These are phyloP conservation scores for Urostyla sp. DNA, from an alignment of 73 alveolate genomes.

Conservation along the genomic window DNA sequence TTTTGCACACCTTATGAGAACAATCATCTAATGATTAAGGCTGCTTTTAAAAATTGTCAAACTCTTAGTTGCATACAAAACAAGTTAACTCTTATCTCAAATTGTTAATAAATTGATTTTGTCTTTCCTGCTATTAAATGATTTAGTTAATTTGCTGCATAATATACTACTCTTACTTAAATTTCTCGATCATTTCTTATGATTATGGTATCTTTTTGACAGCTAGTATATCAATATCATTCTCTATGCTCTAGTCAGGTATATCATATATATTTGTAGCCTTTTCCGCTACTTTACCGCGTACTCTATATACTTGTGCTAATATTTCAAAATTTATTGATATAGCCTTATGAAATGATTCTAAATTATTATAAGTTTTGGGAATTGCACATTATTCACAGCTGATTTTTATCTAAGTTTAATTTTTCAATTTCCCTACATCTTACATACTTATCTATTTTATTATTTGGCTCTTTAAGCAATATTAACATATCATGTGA, in stretches of 20 bases:
- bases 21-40: constrained; percentile 18
- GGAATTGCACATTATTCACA: background rate
- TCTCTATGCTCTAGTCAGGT: background rate
- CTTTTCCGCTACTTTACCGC: background rate
- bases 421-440: background rate
- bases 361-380: background rate
- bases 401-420: background rate
- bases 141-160: constrained; percentile 1
- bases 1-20: constrained; percentile 13
- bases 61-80: constrained; percentile 10
- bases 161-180: background rate
- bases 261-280: background rate
- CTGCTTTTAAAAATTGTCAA: background rate
- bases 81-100: constrained; percentile 34
- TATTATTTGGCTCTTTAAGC: background rate
- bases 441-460: background rate
- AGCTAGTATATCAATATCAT: background rate
- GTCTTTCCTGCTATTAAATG: background rate
- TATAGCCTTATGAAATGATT: background rate
- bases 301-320: constrained; percentile 17
- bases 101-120: background rate
- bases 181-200: background rate
- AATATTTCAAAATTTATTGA: background rate
- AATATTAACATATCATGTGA: constrained; percentile 27
- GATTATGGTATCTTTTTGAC: background rate